Evolutionary conservation across 2,329 filamentous ascomycete species (phyloP), one percentile per base, ranked within the genome.

Genomic region (Gremmenia infestans): DNA sequence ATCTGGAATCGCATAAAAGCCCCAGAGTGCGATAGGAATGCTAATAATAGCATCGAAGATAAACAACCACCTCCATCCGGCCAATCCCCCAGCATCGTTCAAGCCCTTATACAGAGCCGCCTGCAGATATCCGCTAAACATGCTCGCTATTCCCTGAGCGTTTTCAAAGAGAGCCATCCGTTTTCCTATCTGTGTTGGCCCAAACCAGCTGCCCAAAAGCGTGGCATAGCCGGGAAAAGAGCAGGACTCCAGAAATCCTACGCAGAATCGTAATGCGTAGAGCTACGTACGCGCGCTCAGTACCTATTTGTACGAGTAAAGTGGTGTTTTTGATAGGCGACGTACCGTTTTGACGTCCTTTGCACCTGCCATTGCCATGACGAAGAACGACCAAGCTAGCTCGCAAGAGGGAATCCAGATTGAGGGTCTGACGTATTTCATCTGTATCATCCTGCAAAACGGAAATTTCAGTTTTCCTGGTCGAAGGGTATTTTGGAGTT

Each of bases 401-500:
- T 74, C 73, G 25, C 71, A 71, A 5, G 70, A 63, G 0, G 74
- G 74, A 2, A 76, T 69, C 70, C 69, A 74, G 52, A 72, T 64
- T 1, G 71, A 73, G 0, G 74, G 74, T 4, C 72, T 68, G 5
- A 75, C 63, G 51, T 64, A 67, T 15, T 23, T 53, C n/a, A 70
- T 67, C 22, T 57, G 55, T 55, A 72, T 65, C 46, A 74, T 53
- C 35, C 70, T 73, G 28, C 3, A 11, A 12, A 9, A 11, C 11
- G 3, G 4, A 9, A 4, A 4, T 32, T 28, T 32, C 9, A 32
- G 9, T 32, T 2, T 32, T 9, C 8, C 28, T 32, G 2, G 3
- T 12, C 9, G 28, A 32, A 11, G 9, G 28, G 9, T 32, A 32
- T 32, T 32, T 32, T 12, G 28, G 28, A 32, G 28, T 32, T 32